phyloP scores from a whole-genome alignment of 75 land plant species.

The Cupressus sempervirens region DNA sequence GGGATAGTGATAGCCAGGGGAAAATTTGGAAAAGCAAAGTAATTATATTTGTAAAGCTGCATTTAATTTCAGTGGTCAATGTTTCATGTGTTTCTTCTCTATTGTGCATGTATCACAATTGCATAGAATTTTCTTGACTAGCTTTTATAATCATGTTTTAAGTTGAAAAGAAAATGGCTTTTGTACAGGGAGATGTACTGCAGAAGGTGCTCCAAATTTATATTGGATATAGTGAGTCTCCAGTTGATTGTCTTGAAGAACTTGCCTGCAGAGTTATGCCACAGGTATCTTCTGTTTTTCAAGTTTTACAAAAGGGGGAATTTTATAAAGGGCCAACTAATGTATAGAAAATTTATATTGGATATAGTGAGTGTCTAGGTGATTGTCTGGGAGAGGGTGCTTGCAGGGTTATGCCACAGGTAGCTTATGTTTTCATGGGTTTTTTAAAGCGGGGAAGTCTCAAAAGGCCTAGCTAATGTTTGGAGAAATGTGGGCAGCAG shows the following conservation, averaged over 20 bases:
- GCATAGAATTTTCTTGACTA: neutral
- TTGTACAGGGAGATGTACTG: constrained; percentile 62
- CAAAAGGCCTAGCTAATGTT: neutral
- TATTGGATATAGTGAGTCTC: constrained; percentile 50
- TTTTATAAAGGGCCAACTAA: neutral
- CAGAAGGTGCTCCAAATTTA: constrained; percentile 63
- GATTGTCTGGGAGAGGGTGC: constrained; percentile 65
- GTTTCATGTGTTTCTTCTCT: neutral
- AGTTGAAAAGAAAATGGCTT: neutral
- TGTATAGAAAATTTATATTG: constrained; percentile 35
- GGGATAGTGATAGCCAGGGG: constrained; percentile 34
- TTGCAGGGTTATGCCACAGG: constrained; percentile 73
- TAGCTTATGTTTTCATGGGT: constrained; percentile 11
- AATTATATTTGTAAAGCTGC: constrained; percentile 7
- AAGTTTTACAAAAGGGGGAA: neutral
- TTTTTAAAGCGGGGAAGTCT: neutral
- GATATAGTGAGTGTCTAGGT: constrained; percentile 48
- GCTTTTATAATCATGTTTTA: neutral
- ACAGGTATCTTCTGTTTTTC: constrained; percentile 44
- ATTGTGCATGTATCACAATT: neutral
- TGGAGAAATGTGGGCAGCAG: neutral
- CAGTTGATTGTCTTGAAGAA: constrained; percentile 61
- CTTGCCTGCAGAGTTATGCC: constrained; percentile 66
- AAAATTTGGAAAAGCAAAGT: constrained; percentile 57
- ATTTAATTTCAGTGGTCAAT: neutral